Conservation (phyloP, 495 filamentous ascomycete species). For the Annulohypoxylon moriforme region DNA sequence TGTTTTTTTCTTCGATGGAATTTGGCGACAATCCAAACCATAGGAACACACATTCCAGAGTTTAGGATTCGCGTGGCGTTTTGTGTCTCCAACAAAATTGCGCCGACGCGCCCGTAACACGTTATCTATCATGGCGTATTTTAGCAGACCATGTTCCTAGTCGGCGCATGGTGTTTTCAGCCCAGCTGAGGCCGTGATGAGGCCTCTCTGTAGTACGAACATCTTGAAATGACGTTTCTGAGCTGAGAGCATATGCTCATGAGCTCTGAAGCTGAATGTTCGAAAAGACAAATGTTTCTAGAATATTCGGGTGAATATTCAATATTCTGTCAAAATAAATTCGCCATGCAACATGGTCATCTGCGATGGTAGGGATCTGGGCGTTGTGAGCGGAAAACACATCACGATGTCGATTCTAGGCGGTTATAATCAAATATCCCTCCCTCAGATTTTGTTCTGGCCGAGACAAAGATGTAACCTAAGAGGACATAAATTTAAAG, state of each 20-base stretch:
- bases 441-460: neutral
- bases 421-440: constrained; percentile 3
- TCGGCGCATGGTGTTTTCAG: neutral
- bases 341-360: neutral
- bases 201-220: constrained; percentile 1
- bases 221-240: neutral
- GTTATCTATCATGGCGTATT: neutral
- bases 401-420: constrained; percentile 15
- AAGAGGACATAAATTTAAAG: constrained; percentile 16
- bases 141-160: neutral
- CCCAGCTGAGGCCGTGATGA: neutral
- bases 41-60: constrained; percentile 29
- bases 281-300: constrained; percentile 1
- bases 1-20: constrained; percentile 25
- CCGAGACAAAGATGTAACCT: constrained; percentile 25
- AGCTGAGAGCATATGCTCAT: neutral
- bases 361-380: neutral
- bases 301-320: constrained; percentile 3
- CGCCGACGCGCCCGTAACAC: neutral
- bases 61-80: neutral
- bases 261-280: neutral
- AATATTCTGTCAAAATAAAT: neutral
- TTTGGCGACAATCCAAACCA: constrained; percentile 22
- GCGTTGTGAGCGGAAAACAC: neutral
- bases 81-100: neutral